Conservation (phyloP, 2,329 filamentous ascomycete genomes). For the Gaeumannomyces sp. region DNA sequence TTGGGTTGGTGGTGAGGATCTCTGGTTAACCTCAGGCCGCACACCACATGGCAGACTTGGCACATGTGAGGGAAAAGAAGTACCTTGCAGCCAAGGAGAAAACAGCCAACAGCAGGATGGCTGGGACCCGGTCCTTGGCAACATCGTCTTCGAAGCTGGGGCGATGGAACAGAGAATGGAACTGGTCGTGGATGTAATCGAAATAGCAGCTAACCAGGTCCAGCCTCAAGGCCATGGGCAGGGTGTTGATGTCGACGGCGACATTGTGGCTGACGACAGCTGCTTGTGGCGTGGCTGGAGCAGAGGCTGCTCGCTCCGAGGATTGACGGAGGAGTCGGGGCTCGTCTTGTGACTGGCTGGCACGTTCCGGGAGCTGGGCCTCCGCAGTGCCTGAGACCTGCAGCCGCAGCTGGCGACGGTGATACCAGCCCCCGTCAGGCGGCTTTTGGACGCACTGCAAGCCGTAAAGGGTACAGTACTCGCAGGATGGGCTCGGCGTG, state of each 20-base stretch:
- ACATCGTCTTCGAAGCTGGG: slow-evolving; percentile 22
- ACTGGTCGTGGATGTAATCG: slow-evolving; percentile 26
- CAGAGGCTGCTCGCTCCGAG: not conserved
- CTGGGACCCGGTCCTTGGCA: slow-evolving; percentile 16
- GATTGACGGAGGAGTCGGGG: not conserved
- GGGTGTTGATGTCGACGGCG: not conserved
- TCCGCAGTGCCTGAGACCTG: not conserved
- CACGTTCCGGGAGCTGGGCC: too few species aligned
- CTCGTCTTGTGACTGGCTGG: not conserved
- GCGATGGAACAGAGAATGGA: slow-evolving; percentile 27
- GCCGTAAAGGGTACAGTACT: not conserved
- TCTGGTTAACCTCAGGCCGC: too few species aligned
- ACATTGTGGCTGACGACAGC: not conserved
- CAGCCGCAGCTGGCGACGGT: not conserved
- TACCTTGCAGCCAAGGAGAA: slow-evolving; percentile 19
- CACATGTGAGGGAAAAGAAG: too few species aligned
- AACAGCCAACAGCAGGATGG: slow-evolving; percentile 21
- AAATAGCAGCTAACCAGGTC: slow-evolving; percentile 28
- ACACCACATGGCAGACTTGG: too few species aligned
- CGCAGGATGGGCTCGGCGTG: not conserved
- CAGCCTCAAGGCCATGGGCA: not conserved
- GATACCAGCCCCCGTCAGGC: not conserved
- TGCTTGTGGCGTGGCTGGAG: too few species aligned
- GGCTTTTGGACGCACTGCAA: not conserved
- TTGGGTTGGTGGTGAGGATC: too few species aligned